Evolutionary conservation across 2,329 filamentous ascomycete genomes (phyloP), one percentile per base, ranked within the genome.

Genomic region (Alternaria sp.): DNA sequence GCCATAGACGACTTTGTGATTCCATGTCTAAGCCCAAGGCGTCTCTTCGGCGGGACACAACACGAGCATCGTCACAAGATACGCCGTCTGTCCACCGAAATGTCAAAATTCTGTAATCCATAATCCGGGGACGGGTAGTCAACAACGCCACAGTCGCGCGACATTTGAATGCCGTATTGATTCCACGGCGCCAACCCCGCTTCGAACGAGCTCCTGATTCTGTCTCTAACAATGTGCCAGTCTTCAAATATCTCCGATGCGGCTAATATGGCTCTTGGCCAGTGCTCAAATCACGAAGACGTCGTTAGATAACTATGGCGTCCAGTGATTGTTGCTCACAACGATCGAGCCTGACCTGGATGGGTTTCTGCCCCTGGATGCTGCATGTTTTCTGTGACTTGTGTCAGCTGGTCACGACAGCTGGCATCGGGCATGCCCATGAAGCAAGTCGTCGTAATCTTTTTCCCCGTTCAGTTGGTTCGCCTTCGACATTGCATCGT

Each of bases 91-190:
- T 65, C 57, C 62, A 52, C 30, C 61, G 56, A 61, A 68, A 68
- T 67, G 68, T 73, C 67, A 68, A 68, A 63, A 65, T 54, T 40
- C 59, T 66, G 59, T 62, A 72, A 46, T 57, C 65, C 64, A 69
- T 59, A 67, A 64, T 70, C 65, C 62, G 66, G 69, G 68, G 65
- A 69, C 54, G 67, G 57, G 62, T 64, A 72, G 69, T 69, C 68
- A 71, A 68, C 62, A 71, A 64, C 74, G 77, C 77, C 77, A 79
- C 72, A 66, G 76, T 79, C 58, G 52, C 71, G 77, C 76, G 72
- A 71, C 71, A 75, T 74, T 54, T 59, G 47, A 51, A 69, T 74
- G 62, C 69, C 61, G 65, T 76, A 71, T 74, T 71, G 70, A 73
- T 69, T 74, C 64, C 59, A 71, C 62, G 61, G 63, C 69, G 62